Base-by-base conservation (phyloP, 768 basidiomycete genomes). In the Lactarius pseudohatsudake region DNA sequence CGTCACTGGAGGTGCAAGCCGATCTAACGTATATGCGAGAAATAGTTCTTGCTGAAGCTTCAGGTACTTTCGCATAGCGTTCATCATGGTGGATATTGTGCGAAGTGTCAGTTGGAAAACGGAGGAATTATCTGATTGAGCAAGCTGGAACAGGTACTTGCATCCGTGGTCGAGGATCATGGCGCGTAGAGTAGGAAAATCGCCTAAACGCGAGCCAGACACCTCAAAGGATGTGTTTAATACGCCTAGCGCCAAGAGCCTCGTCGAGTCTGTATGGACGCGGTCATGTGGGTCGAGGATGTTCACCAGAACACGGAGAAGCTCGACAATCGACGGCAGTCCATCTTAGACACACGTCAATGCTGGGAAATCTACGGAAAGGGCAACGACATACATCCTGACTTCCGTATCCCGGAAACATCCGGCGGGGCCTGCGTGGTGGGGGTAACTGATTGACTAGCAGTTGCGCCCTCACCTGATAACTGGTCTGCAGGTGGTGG, bases 31-130 rank as follows among this genome's bases (percentile, higher is more conserved):
- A 78, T 97, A 98, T 2, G 95, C 88, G 32, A 99, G 79, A 78
- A 95, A 97, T 5, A 99, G 84, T 73, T 99, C 97, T 72, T 95
- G 92, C 72, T 99, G 97, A 22, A 97, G 81, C 76, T 97, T 98
- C 62, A 99, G 81, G 72, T 94, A 84, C 55, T 82, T 81, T 3
- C 91, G 86, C 86, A 96, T 89, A 2, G 93, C 91, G 65, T 92
- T 88, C 72, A 98, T 89, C 68, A 98, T 82, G 8, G 93, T 94
- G 15, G 92, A 87, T 69, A 93, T 91, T 2, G 91, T 89, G 30
- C 96, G 89, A 32, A 99, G 81, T 20, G 94, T 83, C 62, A 86
- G 80, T 55, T 93, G 88, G 11, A 98, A 82, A 59, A 99, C 85
- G 57, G 84, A 81, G 10, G 85, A 83, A 65, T 92, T 91, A 69